Evolutionary conservation across 208 protist species (phyloP), one percentile per base, ranked within the genome.

Genomic region (Trypanosoma melophagium): DNA sequence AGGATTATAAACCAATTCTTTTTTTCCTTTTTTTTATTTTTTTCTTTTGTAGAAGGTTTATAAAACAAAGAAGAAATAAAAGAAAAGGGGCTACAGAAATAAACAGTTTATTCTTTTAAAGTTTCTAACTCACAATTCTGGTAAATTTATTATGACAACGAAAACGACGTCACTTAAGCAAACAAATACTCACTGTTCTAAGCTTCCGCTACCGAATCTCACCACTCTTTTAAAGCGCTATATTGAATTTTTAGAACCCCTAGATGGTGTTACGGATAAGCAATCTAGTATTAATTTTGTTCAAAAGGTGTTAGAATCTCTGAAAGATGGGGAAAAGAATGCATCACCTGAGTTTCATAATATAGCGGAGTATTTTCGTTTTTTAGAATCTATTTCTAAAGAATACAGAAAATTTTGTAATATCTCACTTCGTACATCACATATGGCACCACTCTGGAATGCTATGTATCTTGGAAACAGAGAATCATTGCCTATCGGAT

Each of bases 381-480:
- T 74, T 16, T 60, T 74, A 47, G 60, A 74, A 21, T 42, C 59
- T 1, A 0, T 49, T 28, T 21, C 60, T 16, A 22, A 17, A 9
- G 21, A 55, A 22, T 74, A 74, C 54, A 74, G 68, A 31, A 14
- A 38, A 0, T 50, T 74, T 59, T 74, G 60, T 54, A 74, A 74
- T 45, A 45, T 5, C 1, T 45, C 22, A 44, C 54, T 74, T 17
- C 47, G 44, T 0, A 74, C 69, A 5, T 74, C 69, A 1, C 69
- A 74, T 16, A 68, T 74, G 41, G 60, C 69, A 10, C 60, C 69
- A 57, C 38, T 61, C 5, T 74, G 69, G 69, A 67, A 74, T 55
- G 49, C 60, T 1, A 54, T 74, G 38, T 74, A 74, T 52, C 69
- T 74, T 24, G 52, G 69, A 17, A 68, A 57, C 41, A 66, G 69